Conservation (phyloP, 441 rosid species). For the Raphanus hybrid region DNA sequence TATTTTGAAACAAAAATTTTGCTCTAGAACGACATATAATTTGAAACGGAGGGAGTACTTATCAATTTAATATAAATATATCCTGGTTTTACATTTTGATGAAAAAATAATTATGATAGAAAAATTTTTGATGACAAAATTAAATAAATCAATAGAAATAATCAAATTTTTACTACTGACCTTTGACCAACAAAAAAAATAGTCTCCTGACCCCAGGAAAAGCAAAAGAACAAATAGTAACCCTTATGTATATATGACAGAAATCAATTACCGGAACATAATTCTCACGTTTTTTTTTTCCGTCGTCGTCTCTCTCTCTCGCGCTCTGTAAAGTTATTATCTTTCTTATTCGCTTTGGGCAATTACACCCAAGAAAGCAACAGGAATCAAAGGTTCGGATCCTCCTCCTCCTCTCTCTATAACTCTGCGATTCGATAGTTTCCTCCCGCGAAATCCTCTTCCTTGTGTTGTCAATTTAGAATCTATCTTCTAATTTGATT, state of each 20-base stretch:
- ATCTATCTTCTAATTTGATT: not conserved
- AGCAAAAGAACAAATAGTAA: not conserved
- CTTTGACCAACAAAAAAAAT: constrained; percentile 10
- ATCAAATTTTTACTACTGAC: not conserved
- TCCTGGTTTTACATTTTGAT: not conserved
- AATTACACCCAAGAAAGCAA: constrained; percentile 18
- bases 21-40: too few relatives aligned
- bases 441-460: not conserved
- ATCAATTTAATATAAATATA: not conserved
- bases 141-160: not conserved
- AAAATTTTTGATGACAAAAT: not conserved
- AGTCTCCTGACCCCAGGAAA: not conserved
- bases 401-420: constrained; percentile 1
- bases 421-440: constrained; percentile 14
- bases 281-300: not conserved
- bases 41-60: too few relatives aligned
- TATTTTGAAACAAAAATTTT: too few relatives aligned
- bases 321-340: not conserved
- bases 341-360: not conserved
- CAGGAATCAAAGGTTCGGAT: constrained; percentile 36
- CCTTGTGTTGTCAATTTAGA: not conserved
- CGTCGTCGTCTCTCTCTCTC: not conserved
- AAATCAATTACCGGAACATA: not conserved
- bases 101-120: not conserved
- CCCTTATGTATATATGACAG: constrained; percentile 5